Evolutionary conservation across 1,139 yeast genomes (phyloP).

Genomic region (Candida dubliniensis): DNA sequence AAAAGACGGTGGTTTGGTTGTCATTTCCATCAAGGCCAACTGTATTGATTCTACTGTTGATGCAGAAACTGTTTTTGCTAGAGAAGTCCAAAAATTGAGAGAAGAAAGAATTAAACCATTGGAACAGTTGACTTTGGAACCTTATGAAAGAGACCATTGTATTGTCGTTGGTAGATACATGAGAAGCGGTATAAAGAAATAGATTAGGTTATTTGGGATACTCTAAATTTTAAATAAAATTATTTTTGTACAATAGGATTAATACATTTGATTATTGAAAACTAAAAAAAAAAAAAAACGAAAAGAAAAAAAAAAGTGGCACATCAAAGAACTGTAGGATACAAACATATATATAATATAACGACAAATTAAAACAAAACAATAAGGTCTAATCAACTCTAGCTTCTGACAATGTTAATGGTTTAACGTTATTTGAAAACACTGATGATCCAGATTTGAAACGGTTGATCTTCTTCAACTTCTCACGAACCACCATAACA

Average conservation of each 20-base stretch:
- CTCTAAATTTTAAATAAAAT: neutral
- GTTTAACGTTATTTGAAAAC: conserved; percentile 49
- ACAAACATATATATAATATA: neutral
- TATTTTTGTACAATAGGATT: conserved; percentile 3
- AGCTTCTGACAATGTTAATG: conserved; percentile 51
- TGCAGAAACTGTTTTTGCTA: conserved; percentile 98
- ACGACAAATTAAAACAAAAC: neutral
- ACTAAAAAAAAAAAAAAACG: neutral
- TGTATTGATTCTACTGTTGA: conserved; percentile 99
- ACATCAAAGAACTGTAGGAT: neutral
- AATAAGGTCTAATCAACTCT: conserved; percentile 38
- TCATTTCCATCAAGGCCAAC: conserved; percentile 98
- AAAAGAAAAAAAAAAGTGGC: neutral
- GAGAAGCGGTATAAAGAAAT: conserved; percentile 78
- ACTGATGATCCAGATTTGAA: conserved; percentile 51
- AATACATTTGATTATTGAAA: neutral
- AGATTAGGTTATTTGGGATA: conserved; percentile 10
- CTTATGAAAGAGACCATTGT: conserved; percentile 99
- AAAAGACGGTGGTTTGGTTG: conserved; percentile 98
- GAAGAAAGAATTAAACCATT: conserved; percentile 98
- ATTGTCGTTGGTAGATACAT: conserved; percentile 94
- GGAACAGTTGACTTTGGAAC: conserved; percentile 98
- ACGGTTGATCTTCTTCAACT: conserved; percentile 71
- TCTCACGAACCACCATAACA: conserved; percentile 86
- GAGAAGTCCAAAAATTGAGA: conserved; percentile 98